Conservation (phyloP, 768 basidiomycete genomes). For the Mycena sanguinolenta region DNA sequence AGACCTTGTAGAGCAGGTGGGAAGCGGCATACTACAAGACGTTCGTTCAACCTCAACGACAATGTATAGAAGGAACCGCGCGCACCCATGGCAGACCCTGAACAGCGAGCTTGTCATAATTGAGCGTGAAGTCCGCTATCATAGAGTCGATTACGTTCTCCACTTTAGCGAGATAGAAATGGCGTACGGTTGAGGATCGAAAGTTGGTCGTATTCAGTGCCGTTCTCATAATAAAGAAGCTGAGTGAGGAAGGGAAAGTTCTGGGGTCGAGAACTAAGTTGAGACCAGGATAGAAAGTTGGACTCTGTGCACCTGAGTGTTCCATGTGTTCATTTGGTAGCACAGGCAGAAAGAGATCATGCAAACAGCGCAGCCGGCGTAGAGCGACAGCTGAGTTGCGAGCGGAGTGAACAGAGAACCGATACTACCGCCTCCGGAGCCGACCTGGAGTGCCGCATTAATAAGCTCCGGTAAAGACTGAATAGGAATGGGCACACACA, state of each 20-base stretch:
- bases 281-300: not conserved
- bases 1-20: constrained; percentile 54
- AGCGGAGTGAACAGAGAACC: constrained; percentile 58
- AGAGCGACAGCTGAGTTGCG: constrained; percentile 58
- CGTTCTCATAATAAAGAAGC: constrained; percentile 43
- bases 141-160: too few relatives aligned
- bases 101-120: constrained; percentile 50
- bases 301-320: constrained; percentile 18
- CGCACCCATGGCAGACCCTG: constrained; percentile 42
- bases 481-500: constrained; percentile 43
- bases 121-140: constrained; percentile 28
- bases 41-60: constrained; percentile 21
- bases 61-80: not conserved
- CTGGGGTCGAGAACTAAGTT: constrained; percentile 8
- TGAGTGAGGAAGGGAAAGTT: constrained; percentile 60
- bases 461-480: constrained; percentile 37
- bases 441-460: constrained; percentile 31
- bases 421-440: constrained; percentile 51
- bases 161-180: too few relatives aligned
- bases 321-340: constrained; percentile 39
- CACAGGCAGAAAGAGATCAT: constrained; percentile 51
- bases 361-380: constrained; percentile 60
- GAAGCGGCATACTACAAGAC: constrained; percentile 60
- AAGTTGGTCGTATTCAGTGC: constrained; percentile 64
- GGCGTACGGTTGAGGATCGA: constrained; percentile 63